These are phyloP conservation scores for Lecanicillium sp. DNA, from an alignment of 2,329 filamentous ascomycete species.

Conservation along the genomic window DNA sequence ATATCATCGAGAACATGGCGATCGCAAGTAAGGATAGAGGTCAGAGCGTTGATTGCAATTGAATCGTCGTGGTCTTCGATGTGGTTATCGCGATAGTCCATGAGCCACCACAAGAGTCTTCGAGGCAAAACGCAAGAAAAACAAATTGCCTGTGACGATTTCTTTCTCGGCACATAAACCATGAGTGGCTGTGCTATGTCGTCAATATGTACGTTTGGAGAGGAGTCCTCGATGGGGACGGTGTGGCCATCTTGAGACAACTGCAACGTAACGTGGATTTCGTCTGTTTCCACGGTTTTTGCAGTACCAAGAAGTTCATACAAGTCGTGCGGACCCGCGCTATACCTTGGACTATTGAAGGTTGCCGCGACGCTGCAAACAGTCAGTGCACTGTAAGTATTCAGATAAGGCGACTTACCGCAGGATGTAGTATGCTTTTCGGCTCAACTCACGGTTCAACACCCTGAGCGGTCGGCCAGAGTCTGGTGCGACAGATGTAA, in stretches of 20 bases:
- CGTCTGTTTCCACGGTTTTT: constrained; percentile 20
- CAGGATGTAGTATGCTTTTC: constrained; percentile 22
- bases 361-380: not conserved
- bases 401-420: constrained; percentile 16
- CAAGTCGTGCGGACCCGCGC: not conserved
- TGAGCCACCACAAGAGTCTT: constrained; percentile 25
- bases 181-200: constrained; percentile 14
- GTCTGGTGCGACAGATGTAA: constrained; percentile 17
- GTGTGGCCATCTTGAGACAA: constrained; percentile 18
- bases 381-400: not conserved
- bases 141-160: constrained; percentile 18
- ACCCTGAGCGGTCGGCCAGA: constrained; percentile 13
- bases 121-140: constrained; percentile 19
- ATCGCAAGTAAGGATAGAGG: not conserved
- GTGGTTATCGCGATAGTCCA: constrained; percentile 17
- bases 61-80: not conserved
- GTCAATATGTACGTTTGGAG: constrained; percentile 20
- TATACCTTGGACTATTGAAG: not conserved
- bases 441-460: constrained; percentile 17
- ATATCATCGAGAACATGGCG: not conserved
- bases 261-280: constrained; percentile 19
- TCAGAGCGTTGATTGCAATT: not conserved
- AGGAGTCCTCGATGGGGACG: constrained; percentile 12
- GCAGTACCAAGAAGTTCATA: not conserved
- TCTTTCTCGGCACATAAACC: constrained; percentile 24